Conservation (phyloP, 2,329 filamentous ascomycete species). For the Pseudogymnoascus sp. region DNA sequence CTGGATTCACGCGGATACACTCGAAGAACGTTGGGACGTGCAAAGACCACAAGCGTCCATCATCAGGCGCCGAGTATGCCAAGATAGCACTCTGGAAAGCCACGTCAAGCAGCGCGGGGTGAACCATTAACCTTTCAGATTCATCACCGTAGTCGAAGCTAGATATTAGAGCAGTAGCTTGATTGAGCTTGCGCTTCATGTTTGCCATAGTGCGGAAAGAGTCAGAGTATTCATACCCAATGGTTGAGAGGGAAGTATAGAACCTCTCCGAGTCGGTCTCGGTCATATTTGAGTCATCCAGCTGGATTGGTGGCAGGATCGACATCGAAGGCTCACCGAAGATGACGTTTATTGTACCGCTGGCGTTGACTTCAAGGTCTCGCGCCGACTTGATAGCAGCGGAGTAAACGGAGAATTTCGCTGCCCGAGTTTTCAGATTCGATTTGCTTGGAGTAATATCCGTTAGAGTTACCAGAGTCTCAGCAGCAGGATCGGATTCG, state of each 20-base stretch:
- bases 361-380: neutral
- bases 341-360: neutral
- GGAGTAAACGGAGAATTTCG: neutral
- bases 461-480: neutral
- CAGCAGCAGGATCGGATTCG: conserved; percentile 10
- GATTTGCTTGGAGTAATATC: neutral
- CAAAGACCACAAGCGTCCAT: conserved; percentile 18
- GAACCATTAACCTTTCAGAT: neutral
- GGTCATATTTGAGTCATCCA: neutral
- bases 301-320: neutral
- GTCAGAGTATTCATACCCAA: conserved; percentile 2
- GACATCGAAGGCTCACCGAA: neutral
- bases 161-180: conserved; percentile 12
- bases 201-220: conserved; percentile 10
- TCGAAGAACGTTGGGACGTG: conserved; percentile 21
- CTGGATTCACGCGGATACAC: conserved; percentile 21
- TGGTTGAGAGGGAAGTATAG: neutral
- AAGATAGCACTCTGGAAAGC: conserved; percentile 30
- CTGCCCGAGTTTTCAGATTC: neutral
- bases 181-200: conserved; percentile 13
- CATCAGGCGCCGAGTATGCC: conserved; percentile 19
- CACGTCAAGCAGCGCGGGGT: conserved; percentile 10
- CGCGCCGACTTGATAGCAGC: neutral
- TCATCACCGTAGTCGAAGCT: neutral
- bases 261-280: neutral